Base-by-base conservation (phyloP, 225 moss, liverwort and hornwort species). In the Sphagnum tenellum region DNA sequence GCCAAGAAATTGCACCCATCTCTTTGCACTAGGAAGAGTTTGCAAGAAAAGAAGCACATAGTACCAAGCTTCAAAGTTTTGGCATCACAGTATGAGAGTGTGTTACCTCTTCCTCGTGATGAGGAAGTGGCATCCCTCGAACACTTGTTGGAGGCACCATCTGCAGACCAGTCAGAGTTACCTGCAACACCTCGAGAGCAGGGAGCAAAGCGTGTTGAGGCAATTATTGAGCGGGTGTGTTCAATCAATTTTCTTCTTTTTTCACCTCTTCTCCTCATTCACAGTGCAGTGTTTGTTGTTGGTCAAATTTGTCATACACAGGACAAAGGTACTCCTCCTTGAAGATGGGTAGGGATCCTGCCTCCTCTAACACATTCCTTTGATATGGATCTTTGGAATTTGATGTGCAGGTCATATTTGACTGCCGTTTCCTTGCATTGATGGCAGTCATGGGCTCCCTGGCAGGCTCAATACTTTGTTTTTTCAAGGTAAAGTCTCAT, bases 381-480 rank as follows among this genome's bases (percentile, higher is more conserved):
- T 29, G 29, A 45, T 61, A 13, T 66, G 56, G 47, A 46, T 63
- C 47, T 50, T 64, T 14, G 12, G 12, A 50, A 5, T 3, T 52
- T 50, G 56, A 48, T 61, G 54, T 78, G 74, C 86, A 91, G 92
- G 65, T 66, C 57, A 98, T 98, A 60, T 92, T 98, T 60, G 82
- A 98, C 61, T 98, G 86, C 76, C 90, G 96, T 29, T 98, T 98
- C 67, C 49, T 98, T 64, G 89, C 96, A 47, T 75, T 98, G 55
- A 88, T 98, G 77, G 96, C 85, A 52, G 96, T 98, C 4, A 56
- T 75, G 13, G 96, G 96, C 48, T 98, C 96, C 46, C 75, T 98
- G 62, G 78, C 88, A 46, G 96, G 96, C 74, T 90, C 96, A 1
- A 52, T 92, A 45, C 52, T 98, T 49, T 98, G 96, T 74, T 98